phyloP scores from a whole-genome alignment of 768 basidiomycete species.

The Podaxis pistillaris region DNA sequence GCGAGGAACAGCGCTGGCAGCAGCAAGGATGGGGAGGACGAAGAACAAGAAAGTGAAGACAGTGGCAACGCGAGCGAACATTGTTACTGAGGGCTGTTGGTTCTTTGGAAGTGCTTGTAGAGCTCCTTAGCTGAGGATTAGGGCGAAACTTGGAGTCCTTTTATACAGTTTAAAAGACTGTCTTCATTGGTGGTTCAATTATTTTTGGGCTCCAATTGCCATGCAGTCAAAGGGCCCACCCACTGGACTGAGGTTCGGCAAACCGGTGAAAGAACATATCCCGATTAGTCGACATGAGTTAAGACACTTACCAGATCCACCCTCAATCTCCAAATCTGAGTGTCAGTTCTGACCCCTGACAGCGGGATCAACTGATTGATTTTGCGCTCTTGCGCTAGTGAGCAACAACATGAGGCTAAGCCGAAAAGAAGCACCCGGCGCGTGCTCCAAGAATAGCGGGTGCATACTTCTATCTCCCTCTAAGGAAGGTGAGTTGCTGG shows the following conservation, averaged over 20 bases:
- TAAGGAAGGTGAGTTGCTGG: not conserved
- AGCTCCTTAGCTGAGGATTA: conserved; percentile 20
- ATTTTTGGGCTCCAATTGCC: not conserved
- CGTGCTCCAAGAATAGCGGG: not conserved
- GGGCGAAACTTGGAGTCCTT: conserved; percentile 4
- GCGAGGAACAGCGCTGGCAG: conserved; percentile 25
- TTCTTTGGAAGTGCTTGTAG: conserved; percentile 19
- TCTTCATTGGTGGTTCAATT: not conserved
- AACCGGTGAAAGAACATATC: not conserved
- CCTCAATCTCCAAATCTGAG: not conserved
- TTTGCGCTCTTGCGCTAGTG: too few relatives aligned
- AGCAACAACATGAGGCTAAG: not conserved
- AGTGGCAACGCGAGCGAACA: conserved; percentile 26
- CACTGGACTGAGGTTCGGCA: not conserved
- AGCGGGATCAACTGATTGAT: not conserved
- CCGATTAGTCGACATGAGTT: not conserved
- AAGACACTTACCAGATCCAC: not conserved
- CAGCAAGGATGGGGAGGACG: conserved; percentile 26
- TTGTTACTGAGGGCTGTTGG: conserved; percentile 16
- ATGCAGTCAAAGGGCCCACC: not conserved
- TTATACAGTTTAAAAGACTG: conserved; percentile 1
- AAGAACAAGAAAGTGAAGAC: conserved; percentile 24
- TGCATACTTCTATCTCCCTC: not conserved
- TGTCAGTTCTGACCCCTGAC: not conserved
- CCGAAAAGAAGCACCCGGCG: not conserved